phyloP scores from a whole-genome alignment of 352 stramenopile species.

The Phytophthora constricta region DNA sequence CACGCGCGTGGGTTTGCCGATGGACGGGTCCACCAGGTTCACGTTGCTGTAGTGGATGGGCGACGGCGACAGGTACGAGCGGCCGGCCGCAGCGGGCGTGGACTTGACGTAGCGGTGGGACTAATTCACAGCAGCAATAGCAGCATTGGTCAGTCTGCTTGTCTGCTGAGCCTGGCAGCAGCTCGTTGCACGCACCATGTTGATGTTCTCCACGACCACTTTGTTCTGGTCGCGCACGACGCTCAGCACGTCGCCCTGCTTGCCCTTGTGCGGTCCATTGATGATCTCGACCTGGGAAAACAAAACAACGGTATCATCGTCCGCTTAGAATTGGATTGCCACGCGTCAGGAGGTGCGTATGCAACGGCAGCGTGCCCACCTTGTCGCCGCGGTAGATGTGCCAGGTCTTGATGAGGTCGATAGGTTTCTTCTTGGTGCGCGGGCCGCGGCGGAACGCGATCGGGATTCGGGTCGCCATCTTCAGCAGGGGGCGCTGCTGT shows the following conservation, averaged over 20 bases:
- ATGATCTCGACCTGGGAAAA: conserved; percentile 82
- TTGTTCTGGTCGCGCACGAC: conserved; percentile 82
- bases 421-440: conserved; percentile 80
- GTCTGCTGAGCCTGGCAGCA: not conserved
- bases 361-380: conserved; percentile 35
- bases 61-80: conserved; percentile 82
- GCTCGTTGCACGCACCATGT: conserved; percentile 62
- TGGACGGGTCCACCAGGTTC: conserved; percentile 83
- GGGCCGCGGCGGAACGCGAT: conserved; percentile 80
- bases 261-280: conserved; percentile 83
- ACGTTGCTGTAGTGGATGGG: conserved; percentile 91
- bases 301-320: not conserved
- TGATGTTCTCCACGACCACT: conserved; percentile 88
- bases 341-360: not conserved
- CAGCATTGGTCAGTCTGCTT: conserved; percentile 10
- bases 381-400: conserved; percentile 82
- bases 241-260: conserved; percentile 74
- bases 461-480: conserved; percentile 79
- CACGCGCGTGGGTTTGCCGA: conserved; percentile 79
- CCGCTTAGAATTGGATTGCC: conserved; percentile 1
- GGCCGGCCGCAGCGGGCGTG: conserved; percentile 67
- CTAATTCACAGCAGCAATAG: conserved; percentile 15
- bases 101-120: conserved; percentile 84
- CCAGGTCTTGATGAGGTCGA: conserved; percentile 82
- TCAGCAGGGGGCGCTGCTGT: conserved; percentile 28